These are phyloP conservation scores for Aureobasidium sp. DNA, from an alignment of 2,329 filamentous ascomycete genomes.

Conservation along the genomic window DNA sequence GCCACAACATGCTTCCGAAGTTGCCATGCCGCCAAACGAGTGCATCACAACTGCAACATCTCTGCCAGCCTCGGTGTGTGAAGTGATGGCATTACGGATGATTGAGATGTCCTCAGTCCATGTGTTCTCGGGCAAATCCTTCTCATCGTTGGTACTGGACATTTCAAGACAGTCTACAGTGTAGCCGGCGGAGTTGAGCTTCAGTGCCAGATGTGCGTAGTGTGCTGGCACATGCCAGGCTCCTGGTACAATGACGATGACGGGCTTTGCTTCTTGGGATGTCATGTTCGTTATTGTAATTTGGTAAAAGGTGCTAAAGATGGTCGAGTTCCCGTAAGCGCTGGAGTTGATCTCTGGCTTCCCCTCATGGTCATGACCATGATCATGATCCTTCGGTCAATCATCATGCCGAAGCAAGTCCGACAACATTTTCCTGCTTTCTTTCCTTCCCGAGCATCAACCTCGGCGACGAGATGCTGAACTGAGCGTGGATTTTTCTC, in stretches of 20 bases:
- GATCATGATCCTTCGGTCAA: not conserved
- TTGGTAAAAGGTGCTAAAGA: not conserved
- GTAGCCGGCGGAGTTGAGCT: conserved; percentile 19
- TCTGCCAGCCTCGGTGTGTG: conserved; percentile 18
- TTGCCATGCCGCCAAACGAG: conserved; percentile 23
- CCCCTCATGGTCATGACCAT: too few species aligned
- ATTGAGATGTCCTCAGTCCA: not conserved
- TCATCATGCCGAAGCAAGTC: not conserved
- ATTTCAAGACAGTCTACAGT: conserved; percentile 8
- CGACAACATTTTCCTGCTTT: not conserved
- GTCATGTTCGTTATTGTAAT: not conserved
- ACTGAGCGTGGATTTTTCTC: too few species aligned
- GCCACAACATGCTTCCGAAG: conserved; percentile 19
- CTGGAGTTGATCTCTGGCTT: not conserved
- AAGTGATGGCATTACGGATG: conserved; percentile 17
- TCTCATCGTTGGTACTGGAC: not conserved
- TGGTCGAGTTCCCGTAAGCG: not conserved
- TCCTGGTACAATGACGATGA: conserved; percentile 23
- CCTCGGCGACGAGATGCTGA: too few species aligned
- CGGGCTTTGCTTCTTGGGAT: not conserved
- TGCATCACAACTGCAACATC: conserved; percentile 24
- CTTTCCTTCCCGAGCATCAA: too few species aligned
- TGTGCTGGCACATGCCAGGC: conserved; percentile 19
- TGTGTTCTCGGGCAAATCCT: not conserved
- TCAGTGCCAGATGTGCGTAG: conserved; percentile 16